Conservation (phyloP, 2,329 filamentous ascomycete species). For the Gaeumannomyces sp. region DNA sequence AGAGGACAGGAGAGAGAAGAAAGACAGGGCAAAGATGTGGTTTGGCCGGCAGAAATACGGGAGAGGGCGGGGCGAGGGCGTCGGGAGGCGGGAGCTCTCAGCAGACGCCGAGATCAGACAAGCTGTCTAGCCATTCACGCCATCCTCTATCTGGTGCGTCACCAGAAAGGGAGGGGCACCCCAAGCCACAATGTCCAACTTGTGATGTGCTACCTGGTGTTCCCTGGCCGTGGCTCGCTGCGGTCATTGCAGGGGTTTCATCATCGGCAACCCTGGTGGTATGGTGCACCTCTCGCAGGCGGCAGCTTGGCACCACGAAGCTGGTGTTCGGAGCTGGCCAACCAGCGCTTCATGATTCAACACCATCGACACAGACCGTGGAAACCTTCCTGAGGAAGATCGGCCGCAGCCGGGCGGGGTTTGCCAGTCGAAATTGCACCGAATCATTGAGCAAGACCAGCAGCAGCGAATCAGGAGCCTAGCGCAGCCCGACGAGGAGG, state of each 20-base stretch:
- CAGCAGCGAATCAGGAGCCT: no score
- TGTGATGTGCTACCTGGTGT: background rate
- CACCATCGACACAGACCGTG: background rate
- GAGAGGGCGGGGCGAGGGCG: background rate
- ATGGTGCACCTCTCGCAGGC: no score
- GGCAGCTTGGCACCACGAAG: no score
- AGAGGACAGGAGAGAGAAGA: background rate
- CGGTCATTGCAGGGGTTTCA: background rate
- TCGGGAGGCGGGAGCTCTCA: background rate
- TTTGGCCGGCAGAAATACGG: background rate
- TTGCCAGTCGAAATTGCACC: background rate
- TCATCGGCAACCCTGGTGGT: no score
- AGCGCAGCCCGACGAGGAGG: no score
- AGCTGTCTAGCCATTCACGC: background rate
- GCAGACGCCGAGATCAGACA: background rate
- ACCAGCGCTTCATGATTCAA: background rate
- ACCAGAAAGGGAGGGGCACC: background rate
- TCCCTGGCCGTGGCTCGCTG: background rate
- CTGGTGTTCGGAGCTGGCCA: background rate
- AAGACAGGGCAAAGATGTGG: background rate
- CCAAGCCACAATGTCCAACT: no score
- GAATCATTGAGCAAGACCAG: background rate
- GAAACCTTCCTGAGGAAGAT: background rate
- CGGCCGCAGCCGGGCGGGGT: no score
- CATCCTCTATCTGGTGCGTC: background rate